Percentiles rank a stretch among this genome's conserved stretches.
phyloP scores from a whole-genome alignment of 2,329 filamentous ascomycete species.

The Cylindrodendrum hubeiense region DNA sequence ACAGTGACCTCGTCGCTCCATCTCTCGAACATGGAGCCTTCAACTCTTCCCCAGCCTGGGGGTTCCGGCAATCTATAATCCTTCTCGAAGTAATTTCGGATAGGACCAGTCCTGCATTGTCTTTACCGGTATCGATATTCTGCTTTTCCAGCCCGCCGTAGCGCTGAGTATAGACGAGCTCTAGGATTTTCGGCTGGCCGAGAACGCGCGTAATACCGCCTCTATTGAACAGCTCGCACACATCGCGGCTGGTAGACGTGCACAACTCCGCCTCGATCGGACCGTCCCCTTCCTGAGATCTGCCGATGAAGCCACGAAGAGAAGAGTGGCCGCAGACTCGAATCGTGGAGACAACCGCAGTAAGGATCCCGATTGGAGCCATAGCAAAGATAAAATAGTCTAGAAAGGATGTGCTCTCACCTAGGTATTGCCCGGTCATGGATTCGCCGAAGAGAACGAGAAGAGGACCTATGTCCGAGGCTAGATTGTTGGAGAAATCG shows the following conservation, averaged over 20 bases:
- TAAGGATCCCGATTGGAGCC: slow-evolving; percentile 55
- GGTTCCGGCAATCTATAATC: background rate
- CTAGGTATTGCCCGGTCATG: slow-evolving; percentile 54
- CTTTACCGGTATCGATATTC: background rate
- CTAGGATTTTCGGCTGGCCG: slow-evolving; percentile 49
- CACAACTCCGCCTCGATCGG: slow-evolving; percentile 54
- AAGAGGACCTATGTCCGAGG: slow-evolving; percentile 49
- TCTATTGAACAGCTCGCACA: slow-evolving; percentile 54
- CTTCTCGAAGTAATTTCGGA: background rate
- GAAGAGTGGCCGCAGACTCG: slow-evolving; percentile 46
- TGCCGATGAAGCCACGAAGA: slow-evolving; percentile 54
- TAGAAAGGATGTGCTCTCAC: slow-evolving; percentile 43
- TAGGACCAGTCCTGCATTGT: background rate
- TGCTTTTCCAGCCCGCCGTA: background rate
- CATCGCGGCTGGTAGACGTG: slow-evolving; percentile 53
- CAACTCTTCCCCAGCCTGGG: background rate
- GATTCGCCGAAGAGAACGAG: slow-evolving; percentile 54
- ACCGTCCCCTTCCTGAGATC: slow-evolving; percentile 50
- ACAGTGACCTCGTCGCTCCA: background rate
- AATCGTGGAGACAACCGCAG: slow-evolving; percentile 49
- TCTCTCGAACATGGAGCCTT: background rate
- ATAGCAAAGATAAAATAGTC: slow-evolving; percentile 52
- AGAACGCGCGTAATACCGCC: slow-evolving; percentile 48
- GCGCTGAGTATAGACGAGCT: slow-evolving; percentile 44
- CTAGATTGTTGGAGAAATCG: slow-evolving; percentile 29